Base-by-base conservation (phyloP, 768 basidiomycete genomes). In the Mycena crocata region DNA sequence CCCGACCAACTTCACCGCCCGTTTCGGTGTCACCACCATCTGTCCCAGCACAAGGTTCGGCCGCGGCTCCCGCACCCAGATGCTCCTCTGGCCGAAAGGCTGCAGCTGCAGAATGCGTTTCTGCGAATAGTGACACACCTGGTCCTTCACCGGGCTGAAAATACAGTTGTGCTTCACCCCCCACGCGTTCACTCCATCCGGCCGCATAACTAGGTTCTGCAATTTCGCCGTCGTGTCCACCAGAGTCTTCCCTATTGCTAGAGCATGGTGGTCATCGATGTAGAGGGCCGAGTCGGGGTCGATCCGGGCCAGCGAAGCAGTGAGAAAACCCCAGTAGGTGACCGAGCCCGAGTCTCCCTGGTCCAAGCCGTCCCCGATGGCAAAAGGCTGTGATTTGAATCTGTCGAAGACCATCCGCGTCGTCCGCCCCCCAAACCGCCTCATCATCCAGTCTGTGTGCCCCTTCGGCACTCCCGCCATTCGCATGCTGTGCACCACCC, bases 381-480 rank as follows among this genome's bases (percentile, higher is more conserved):
- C 31, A 31, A 52, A 52, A 4, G 50, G 30, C 7, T 32, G 30
- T 3, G 50, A 52, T 9, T 15, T n/a, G 32, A 32, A 52, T 9
- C 34, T 31, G 50, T 52, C 50, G 30, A 52, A 52, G 4, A 32
- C 26, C 30, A 52, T 19, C 5, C 32, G 50, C 10, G 78, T 79
- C 17, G 42, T 51, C 15, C 74, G 32, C 5, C 64, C 71, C 13
- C 35, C 45, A 21, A 79, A 69, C 21, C 67, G 58, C 0, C 66
- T 24, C 28, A 62, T 40, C 0, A 77, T 58, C 48, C 66, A 77
- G 0, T 57, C 46, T 0, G 72, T 65, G n/a, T 70, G 66, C 12
- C 63, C 65, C 46, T 67, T 48, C 2, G 79, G 79, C 1, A 78
- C 52, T 1, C 75, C 49, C 75, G 67, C 5, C 72, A 5, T 14